Conservation (phyloP, 1,139 yeast genomes). For the Starmera stellimalicola region DNA sequence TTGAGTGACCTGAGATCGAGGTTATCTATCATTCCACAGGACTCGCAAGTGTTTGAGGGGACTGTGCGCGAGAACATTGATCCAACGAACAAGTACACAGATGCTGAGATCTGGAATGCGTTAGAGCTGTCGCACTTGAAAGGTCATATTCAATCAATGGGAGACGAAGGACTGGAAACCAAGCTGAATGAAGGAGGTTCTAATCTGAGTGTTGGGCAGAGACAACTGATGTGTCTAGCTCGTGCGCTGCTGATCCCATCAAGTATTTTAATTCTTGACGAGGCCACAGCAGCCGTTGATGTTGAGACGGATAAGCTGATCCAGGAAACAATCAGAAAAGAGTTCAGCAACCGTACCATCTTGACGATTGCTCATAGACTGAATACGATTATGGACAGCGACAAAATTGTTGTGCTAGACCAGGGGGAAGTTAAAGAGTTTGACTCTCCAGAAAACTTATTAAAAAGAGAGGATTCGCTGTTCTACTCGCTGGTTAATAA, state of each 20-base stretch:
- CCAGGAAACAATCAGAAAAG: conserved; percentile 79
- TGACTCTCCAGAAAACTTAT: conserved; percentile 64
- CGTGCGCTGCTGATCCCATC: conserved; percentile 78
- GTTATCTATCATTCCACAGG: conserved; percentile 91
- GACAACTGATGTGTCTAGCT: conserved; percentile 86
- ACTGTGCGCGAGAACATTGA: conserved; percentile 82
- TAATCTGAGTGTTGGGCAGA: conserved; percentile 83
- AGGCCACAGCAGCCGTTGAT: conserved; percentile 97
- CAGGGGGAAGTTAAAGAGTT: conserved; percentile 82
- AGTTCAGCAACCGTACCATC: conserved; percentile 82
- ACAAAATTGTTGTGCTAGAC: conserved; percentile 77
- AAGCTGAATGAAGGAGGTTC: conserved; percentile 74
- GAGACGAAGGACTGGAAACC: conserved; percentile 48
- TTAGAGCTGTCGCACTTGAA: conserved; percentile 80
- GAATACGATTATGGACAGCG: conserved; percentile 89
- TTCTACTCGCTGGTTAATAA: conserved; percentile 51
- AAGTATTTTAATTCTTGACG: conserved; percentile 76
- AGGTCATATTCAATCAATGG: conserved; percentile 60
- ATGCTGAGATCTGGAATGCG: conserved; percentile 79
- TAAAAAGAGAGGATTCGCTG: conserved; percentile 57
- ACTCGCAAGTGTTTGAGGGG: conserved; percentile 93
- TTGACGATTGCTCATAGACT: conserved; percentile 92
- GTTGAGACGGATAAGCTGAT: conserved; percentile 86
- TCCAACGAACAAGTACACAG: conserved; percentile 62
- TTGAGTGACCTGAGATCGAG: conserved; percentile 75